Percentiles rank a stretch among this genome's conserved stretches.
Evolutionary conservation across 108 stramenopile species (phyloP).

Genomic region (Mediolabrus comicus): DNA sequence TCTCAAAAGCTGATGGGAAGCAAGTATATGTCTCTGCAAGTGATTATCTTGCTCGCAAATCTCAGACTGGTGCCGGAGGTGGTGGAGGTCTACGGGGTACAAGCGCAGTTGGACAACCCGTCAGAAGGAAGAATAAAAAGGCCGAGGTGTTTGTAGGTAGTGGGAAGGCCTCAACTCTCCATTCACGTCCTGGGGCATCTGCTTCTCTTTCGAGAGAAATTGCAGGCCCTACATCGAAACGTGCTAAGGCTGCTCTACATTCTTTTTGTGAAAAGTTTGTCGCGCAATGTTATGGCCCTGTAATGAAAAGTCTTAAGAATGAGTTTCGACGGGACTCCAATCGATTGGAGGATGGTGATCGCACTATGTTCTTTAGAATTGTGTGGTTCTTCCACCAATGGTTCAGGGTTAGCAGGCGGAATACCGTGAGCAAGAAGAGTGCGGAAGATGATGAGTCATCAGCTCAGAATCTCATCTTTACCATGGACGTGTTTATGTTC

Average conservation of each 20-base stretch:
- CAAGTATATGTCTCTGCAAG: constrained; percentile 49
- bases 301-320: constrained; percentile 89
- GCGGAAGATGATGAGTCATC: constrained; percentile 13
- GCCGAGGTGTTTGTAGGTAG: constrained; percentile 69
- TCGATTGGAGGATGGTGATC: constrained; percentile 79
- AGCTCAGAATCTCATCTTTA: constrained; percentile 70
- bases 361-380: constrained; percentile 71
- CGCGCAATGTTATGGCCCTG: constrained; percentile 75
- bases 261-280: constrained; percentile 72
- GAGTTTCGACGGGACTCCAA: constrained; percentile 88
- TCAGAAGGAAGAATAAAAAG: constrained; percentile 52
- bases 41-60: constrained; percentile 14
- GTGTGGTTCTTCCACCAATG: constrained; percentile 88
- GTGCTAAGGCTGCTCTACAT: constrained; percentile 62
- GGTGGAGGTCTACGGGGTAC: constrained; percentile 2
- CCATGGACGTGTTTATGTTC: constrained; percentile 92
- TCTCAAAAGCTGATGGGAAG: constrained; percentile 48
- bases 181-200: constrained; percentile 34
- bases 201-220: constrained; percentile 9
- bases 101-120: constrained; percentile 7
- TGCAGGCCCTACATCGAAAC: constrained; percentile 48
- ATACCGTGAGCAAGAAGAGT: constrained; percentile 1
- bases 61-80: neutral
- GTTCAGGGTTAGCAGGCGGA: constrained; percentile 54
- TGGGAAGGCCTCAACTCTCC: constrained; percentile 41